Conservation (phyloP, 129 eudicot species). For the Apium graveolens region DNA sequence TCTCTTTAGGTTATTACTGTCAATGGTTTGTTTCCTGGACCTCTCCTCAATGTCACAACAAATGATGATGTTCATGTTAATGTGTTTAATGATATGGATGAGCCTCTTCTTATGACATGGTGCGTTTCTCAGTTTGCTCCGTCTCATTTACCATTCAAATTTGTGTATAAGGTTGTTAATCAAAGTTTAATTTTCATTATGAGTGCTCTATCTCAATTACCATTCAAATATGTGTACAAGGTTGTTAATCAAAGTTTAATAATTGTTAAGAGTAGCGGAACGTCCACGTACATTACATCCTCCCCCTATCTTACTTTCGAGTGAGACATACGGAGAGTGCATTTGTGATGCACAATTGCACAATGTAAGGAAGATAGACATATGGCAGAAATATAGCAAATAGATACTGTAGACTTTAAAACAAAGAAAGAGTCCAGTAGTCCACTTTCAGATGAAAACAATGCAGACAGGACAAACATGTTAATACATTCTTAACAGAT, state of each 20-base stretch:
- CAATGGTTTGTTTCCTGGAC: conserved; percentile 59
- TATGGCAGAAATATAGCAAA: not conserved
- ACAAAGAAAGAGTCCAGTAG: not conserved
- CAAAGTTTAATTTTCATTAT: not conserved
- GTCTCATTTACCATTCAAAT: not conserved
- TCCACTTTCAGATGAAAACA: not conserved
- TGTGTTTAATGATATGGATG: conserved; percentile 51
- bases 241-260: too few relatives aligned
- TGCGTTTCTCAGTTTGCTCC: conserved; percentile 17
- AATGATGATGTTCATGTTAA: conserved; percentile 42
- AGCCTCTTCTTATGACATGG: conserved; percentile 57
- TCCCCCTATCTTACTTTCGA: not conserved
- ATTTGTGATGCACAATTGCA: not conserved
- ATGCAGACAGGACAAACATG: not conserved
- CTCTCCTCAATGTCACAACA: conserved; percentile 50
- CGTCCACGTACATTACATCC: not conserved
- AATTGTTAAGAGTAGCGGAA: too few relatives aligned
- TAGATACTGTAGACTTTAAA: not conserved
- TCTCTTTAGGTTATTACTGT: conserved; percentile 45
- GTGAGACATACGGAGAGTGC: not conserved
- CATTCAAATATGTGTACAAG: not conserved
- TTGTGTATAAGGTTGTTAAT: not conserved
- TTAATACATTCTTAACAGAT: not conserved
- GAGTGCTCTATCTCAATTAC: not conserved
- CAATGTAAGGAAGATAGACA: not conserved